Evolutionary conservation across 2,329 filamentous ascomycete genomes (phyloP), one percentile per base, ranked within the genome.

Genomic region (Pyricularia sp.): DNA sequence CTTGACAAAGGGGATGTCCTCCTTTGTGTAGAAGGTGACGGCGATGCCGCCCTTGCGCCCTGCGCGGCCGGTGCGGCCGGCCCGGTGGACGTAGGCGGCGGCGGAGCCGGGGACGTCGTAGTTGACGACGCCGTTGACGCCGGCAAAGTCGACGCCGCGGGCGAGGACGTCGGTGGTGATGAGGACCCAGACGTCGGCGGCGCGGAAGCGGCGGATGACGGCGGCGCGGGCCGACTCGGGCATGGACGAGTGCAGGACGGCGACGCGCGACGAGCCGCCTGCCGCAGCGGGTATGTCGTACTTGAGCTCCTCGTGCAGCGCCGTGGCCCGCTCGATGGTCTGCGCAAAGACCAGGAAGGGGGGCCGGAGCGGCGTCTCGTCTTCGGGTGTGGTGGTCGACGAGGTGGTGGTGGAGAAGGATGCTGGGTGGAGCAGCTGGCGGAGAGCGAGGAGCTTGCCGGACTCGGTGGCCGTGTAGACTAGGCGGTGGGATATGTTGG

Each of bases 291-390:
- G 93, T 64, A 99, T 97, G 76, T 99, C 95, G 80, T 97, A 99
- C 71, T 92, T 90, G 33, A 99, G 86, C 78, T 99, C 95, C 42
- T 92, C 89, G 77, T 97, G 90, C 1, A 99, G 85, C 5, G 95
- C 93, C 36, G 91, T 87, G 0, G 95, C 95, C 73, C 95, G 89
- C 68, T 94, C 90, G 69, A 99, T 97, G 0, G 94, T 97, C 80
- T 99, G 95, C 0, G 94, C 95, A 78, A 99, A 99, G 70, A 99
- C 90, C 6, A 99, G 85, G 80, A 97, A 97, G 0, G 95, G 95
- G 0, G 95, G 93, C 0, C 92, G 88, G 64, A 98, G 82, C 7
- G 83, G 82, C 31, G 87, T 84, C 72, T 82, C 80, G 70, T 79
- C 78, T 12, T 82, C 81, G 1, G 7, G 10, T 6, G 63, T 64